Evolutionary conservation across 345 rosid genomes (phyloP), one percentile per base, ranked within the genome.

Genomic region (Hibiscus mutabilis): DNA sequence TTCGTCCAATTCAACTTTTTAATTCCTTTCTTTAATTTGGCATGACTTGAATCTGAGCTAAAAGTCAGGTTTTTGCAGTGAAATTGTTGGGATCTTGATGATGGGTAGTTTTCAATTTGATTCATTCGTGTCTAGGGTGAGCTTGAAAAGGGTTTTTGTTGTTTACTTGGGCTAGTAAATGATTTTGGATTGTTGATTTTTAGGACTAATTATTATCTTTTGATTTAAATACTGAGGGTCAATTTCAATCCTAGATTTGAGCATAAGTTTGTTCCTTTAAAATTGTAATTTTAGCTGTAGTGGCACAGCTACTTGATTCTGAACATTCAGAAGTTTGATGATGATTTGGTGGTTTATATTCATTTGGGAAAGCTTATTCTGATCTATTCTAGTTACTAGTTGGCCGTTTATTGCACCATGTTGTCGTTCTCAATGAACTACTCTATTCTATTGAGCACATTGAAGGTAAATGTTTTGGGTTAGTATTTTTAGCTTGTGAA

Each of bases 1-100:
- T 91, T 72, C 19, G 75, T 63, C 66, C 25, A 22, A 25, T 46
- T 47, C 57, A 14, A 8, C 22, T 11, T 13, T 73, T 74, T 35
- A n/a, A 19, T n/a, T 18, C 76, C 33, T 42, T 76, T 35, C 13
- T 56, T 69, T 64, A 9, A 25, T 76, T 61, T 61, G 47, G 64
- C 59, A 25, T 35, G 27, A 27, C 14, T 52, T 12, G 10, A 21
- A 21, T n/a, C 33, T 47, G 66, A 59, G 56, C 25, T 46, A 24
- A 66, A 47, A 13, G 40, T 66, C 37, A 24, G 6, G 8, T 7
- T 46, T 49, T 66, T 47, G 21, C 25, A 1, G 56, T 24, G 21
- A 27, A 46, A 25, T 66, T 63, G n/a, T 13, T 47, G 15, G 18
- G 13, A 24, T 46, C 11, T 66, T 22, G 9, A 13, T 64, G 52